Conservation (phyloP, 208 protist species). For the Wallacemonas sp. region DNA sequence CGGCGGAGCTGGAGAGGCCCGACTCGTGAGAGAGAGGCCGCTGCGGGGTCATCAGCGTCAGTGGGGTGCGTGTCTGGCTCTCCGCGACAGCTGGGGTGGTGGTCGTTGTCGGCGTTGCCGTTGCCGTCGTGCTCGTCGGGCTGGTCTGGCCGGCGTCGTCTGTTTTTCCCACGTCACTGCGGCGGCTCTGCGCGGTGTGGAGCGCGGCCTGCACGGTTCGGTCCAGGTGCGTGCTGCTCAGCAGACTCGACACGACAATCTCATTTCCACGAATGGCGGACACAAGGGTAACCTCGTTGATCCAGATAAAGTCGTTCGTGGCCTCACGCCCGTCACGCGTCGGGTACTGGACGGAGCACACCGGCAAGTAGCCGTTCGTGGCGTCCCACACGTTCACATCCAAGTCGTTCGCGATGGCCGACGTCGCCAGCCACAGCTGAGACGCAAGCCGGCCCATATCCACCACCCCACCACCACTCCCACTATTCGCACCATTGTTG, state of each 20-base stretch:
- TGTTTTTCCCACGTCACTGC: too few relatives aligned
- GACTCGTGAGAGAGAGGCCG: neutral
- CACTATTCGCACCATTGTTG: too few relatives aligned
- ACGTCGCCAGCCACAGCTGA: constrained; percentile 83
- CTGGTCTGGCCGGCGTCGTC: too few relatives aligned
- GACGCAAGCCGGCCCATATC: constrained; percentile 36
- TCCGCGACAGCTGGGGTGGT: constrained; percentile 19
- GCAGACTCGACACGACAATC: constrained; percentile 62
- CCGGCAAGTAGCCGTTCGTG: constrained; percentile 60
- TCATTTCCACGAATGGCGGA: constrained; percentile 64
- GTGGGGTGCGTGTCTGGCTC: constrained; percentile 7
- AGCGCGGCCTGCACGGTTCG: constrained; percentile 20
- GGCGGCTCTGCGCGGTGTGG: too few relatives aligned
- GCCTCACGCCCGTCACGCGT: constrained; percentile 30
- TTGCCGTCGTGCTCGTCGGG: neutral
- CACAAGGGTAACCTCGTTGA: constrained; percentile 79
- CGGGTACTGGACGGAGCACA: constrained; percentile 38
- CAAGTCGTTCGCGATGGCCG: constrained; percentile 47
- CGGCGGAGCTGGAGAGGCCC: constrained; percentile 20
- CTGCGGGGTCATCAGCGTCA: neutral
- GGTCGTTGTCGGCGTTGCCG: neutral
- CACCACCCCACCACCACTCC: constrained; percentile 29
- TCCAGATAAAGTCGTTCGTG: constrained; percentile 70
- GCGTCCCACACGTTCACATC: constrained; percentile 84
- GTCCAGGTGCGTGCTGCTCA: constrained; percentile 40